Evolutionary conservation across 1,284 basidiomycete genomes (phyloP), one percentile per base, ranked within the genome.

Genomic region (Ganoderma multipileum): DNA sequence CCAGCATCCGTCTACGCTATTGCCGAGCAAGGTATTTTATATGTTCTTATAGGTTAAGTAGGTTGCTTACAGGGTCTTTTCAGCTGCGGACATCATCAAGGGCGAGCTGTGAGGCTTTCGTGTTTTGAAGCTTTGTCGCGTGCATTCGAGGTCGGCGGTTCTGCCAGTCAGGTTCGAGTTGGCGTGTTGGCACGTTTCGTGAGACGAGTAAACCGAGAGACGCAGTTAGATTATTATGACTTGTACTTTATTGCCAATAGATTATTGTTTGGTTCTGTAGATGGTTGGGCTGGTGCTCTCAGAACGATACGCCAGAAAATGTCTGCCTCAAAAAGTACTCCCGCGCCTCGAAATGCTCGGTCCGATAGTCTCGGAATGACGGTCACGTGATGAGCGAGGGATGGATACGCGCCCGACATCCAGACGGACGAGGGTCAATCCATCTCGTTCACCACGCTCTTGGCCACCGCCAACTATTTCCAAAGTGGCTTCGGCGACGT

Each of bases 61-160:
- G 26, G 16, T 18, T n/a, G 28, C 36, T 64, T 8, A 63, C 47
- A 5, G 3, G 8, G 39, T 26, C 6, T 52, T 28, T 16, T 50
- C 23, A 79, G 79, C 74, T 30, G 78, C 79, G 23, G 79, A 78
- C 50, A 79, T 80, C 62, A 77, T 80, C 68, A 77, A 75, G 70
- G 78, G 78, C 33, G 66, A 67, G 65, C n/a, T 67, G 64, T 72
- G 61, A 70, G 30, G 52, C 7, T 36, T 42, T 65, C 61, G 61
- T 63, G 65, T 65, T 59, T 58, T 59, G 64, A 60, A 54, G 47
- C 47, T 11, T 20, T 28, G 1, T 8, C 50, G 23, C n/a, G 28
- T 42, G 44, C 47, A 33, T 54, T 66, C 59, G 60, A 52, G 30
- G 12, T n/a, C 39, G 23, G 58, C 33, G 33, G 33, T 33, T 33